Evolutionary conservation across 495 filamentous ascomycete genomes (phyloP).

Genomic region (Aspergillus carlsbadensis): DNA sequence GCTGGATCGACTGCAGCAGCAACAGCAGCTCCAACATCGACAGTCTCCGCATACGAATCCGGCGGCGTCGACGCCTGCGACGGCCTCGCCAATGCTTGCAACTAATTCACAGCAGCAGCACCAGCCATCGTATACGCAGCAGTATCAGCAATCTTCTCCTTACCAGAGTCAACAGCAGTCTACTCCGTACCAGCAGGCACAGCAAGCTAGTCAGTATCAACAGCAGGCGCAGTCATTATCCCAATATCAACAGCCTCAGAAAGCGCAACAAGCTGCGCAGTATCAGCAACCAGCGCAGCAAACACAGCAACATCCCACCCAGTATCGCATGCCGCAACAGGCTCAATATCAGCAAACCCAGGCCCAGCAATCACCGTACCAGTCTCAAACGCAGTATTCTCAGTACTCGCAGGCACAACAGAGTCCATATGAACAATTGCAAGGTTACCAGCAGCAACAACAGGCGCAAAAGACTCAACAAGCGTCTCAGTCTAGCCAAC

Average conservation of each 20-base stretch:
- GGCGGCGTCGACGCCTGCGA: conserved; percentile 20
- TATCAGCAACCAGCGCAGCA: conserved; percentile 1
- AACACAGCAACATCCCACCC: not conserved
- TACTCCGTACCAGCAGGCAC: not conserved
- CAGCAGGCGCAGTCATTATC: not conserved
- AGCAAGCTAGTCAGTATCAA: not conserved
- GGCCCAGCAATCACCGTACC: not conserved
- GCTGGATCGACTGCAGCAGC: conserved; percentile 35
- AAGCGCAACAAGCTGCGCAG: conserved; percentile 5
- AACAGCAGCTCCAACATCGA: conserved; percentile 31
- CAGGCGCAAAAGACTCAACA: conserved; percentile 9
- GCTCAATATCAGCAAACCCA: not conserved
- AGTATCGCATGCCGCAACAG: not conserved
- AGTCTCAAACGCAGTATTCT: not conserved
- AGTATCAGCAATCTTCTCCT: conserved; percentile 1
- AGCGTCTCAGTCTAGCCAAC: conserved; percentile 5
- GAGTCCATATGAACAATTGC: conserved; percentile 19
- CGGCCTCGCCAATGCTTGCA: conserved; percentile 26
- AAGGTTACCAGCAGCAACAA: conserved; percentile 25
- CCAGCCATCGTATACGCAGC: conserved; percentile 11
- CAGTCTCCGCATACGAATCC: conserved; percentile 23
- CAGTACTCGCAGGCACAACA: conserved; percentile 4
- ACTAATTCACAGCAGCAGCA: conserved; percentile 17
- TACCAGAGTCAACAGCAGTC: not conserved
- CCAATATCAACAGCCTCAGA: conserved; percentile 8